Base-by-base conservation (phyloP, 2,329 filamentous ascomycete species). In the Aspergillus brasiliensis region DNA sequence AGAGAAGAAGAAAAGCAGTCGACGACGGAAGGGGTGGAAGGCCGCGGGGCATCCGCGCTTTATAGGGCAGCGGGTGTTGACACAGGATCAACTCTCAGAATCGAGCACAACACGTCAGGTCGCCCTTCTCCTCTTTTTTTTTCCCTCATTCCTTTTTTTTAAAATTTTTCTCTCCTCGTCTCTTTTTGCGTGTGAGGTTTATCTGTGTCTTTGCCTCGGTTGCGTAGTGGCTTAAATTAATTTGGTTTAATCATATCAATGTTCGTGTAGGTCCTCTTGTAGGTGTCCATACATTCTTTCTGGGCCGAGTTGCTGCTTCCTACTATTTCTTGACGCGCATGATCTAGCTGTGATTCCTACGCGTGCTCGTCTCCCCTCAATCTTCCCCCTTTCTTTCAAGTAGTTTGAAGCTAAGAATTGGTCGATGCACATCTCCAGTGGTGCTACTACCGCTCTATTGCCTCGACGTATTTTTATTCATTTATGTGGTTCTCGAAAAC, bases 11-110 rank as follows among this genome's bases (percentile, higher is more conserved):
- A 71, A 71, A 71, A 75, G 68, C 69, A 72, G 64, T 65, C 70
- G 67, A 67, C 67, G 67, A 69, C 68, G 72, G 74, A 74, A 75
- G 69, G 72, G 68, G 70, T 67, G 74, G 68, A 70, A 75, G 64
- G 66, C 67, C 70, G 75, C 73, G 75, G 75, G 75, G 75, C 75
- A 75, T 73, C 69, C 69, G 71, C 64, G 70, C 71, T 77, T 77
- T 77, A 77, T 77, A 77, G 75, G 70, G 74, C 70, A 66, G 69
- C 72, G 64, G 71, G 68, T 72, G 73, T 76, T 76, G 75, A 75
- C 73, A 71, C 75, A 71, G 67, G 76, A 78, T 78, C 76, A 78
- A 70, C 42, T 28, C 38, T n/a, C 8, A 46, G 21, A 55, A 55
- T 56, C 63, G 61, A 64, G 55, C 63, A 63, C 51, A 67, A 67